Evolutionary conservation across 306 rosid species (phyloP), one percentile per base, ranked within the genome.

Genomic region (Dryas octopetala): DNA sequence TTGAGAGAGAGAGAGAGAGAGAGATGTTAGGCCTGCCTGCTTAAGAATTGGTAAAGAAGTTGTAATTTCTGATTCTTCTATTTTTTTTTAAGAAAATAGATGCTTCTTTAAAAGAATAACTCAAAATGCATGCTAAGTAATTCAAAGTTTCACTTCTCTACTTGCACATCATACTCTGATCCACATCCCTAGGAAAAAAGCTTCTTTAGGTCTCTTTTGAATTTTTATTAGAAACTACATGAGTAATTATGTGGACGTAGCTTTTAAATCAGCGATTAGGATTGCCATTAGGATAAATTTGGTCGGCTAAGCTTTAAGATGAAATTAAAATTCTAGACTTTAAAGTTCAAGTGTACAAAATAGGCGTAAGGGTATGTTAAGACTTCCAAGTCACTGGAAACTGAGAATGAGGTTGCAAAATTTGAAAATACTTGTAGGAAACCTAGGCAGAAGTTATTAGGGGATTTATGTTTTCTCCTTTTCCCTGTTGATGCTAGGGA

Each of bases 401-500:
- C 60, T 65, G 70, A 44, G 16, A 65, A 5, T 46, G 53, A 65
- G 13, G 41, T 66, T 46, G 17, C 41, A 46, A 41, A 66, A 26
- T 66, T 47, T 23, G 40, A 26, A 47, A 47, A 66, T 66, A 45
- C 16, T 19, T 66, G 70, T 48, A 11, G 9, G 11, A 66, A 66
- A 66, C 1, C 32, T 47, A 47, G 43, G 17, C 50, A 66, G 57
- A 11, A 13, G 17, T 68, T 7, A 48, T 26, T 49, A 49, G 58
- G 45, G 43, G 26, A 3, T 68, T 68, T 4, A 23, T 48, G 17
- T 68, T 53, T 49, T 4, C 23, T 26, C 58, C 47, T 50, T 49
- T 49, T 49, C 19, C 59, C 23, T 12, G 40, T 66, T 66, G 44
- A 50, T 68, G 60, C 73, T 50, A 50, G 58, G 60, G 45, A 28